These are phyloP conservation scores for Physcia stellaris DNA, from an alignment of 495 filamentous ascomycete species.

Conservation along the genomic window DNA sequence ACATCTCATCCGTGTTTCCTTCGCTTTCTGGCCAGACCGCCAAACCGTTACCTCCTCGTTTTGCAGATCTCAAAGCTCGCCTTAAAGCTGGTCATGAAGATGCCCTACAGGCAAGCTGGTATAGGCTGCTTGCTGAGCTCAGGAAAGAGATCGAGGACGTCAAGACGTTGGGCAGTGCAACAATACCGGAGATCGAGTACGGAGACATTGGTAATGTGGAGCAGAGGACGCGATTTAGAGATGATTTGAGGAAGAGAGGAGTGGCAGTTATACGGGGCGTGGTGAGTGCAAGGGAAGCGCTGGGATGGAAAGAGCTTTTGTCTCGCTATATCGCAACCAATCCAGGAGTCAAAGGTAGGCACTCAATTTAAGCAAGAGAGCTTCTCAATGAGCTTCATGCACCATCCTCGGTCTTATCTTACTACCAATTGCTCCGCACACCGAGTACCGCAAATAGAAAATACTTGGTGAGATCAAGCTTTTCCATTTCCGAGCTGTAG, in stretches of 20 bases:
- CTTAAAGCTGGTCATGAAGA: constrained; percentile 52
- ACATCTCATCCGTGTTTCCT: constrained; percentile 76
- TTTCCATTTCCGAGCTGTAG: no score
- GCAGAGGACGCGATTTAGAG: constrained; percentile 18
- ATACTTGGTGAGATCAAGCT: no score
- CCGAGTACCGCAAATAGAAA: no score
- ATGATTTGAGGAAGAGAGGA: constrained; percentile 40
- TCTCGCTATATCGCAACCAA: constrained; percentile 45
- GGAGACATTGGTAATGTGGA: constrained; percentile 26
- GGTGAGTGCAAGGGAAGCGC: constrained; percentile 39
- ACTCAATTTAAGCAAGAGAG: background rate
- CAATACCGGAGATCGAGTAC: constrained; percentile 40
- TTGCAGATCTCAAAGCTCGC: constrained; percentile 56
- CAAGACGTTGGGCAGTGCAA: constrained; percentile 15
- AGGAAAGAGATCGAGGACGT: constrained; percentile 32
- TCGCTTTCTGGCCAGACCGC: constrained; percentile 56
- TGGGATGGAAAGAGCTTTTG: constrained; percentile 40
- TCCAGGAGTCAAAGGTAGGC: constrained; percentile 20
- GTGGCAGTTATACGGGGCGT: constrained; percentile 45
- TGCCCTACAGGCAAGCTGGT: constrained; percentile 50
- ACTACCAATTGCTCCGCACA: no score
- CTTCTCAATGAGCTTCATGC: no score
- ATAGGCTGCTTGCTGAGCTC: constrained; percentile 47
- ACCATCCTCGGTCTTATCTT: no score
- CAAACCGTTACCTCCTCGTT: constrained; percentile 54